phyloP scores from a whole-genome alignment of 805 yeast species.

The Yamadazyma olivae region DNA sequence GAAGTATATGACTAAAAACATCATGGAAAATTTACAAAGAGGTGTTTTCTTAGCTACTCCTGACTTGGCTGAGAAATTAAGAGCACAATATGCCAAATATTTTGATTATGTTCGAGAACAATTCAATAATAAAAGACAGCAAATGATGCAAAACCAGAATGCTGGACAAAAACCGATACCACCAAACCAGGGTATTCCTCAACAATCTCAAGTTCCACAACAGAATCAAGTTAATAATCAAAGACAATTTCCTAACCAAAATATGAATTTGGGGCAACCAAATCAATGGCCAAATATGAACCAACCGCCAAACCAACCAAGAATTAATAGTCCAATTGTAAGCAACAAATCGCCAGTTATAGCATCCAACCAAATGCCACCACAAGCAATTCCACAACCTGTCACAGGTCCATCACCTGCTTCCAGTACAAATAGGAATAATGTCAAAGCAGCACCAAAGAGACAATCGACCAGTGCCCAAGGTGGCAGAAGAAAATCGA shows the following conservation, averaged over 20 bases:
- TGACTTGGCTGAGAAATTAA: constrained; percentile 65
- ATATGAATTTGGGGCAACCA: constrained; percentile 12
- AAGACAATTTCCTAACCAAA: constrained; percentile 1
- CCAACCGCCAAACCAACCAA: neutral
- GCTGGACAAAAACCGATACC: too few relatives aligned
- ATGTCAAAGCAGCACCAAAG: constrained; percentile 8
- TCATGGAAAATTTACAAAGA: constrained; percentile 64
- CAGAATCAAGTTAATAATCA: neutral
- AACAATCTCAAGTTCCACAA: constrained; percentile 1
- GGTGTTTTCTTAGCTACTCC: constrained; percentile 70
- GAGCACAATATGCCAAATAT: constrained; percentile 69
- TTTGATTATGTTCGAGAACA: constrained; percentile 73
- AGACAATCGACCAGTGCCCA: constrained; percentile 15
- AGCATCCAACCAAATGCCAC: constrained; percentile 11
- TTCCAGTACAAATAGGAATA: constrained; percentile 3
- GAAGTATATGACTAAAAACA: constrained; percentile 74
- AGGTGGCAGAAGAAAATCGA: constrained; percentile 18
- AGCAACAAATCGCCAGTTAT: constrained; percentile 20
- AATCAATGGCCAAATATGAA: constrained; percentile 14
- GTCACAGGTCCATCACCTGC: constrained; percentile 4
- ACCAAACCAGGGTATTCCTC: neutral
- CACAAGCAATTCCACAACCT: constrained; percentile 9
- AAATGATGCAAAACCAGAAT: constrained; percentile 17
- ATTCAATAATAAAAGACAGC: constrained; percentile 36
- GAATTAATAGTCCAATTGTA: constrained; percentile 7